Percentiles rank a stretch among this genome's conserved stretches.
Conservation (phyloP, 306 rosid species). For the Mucuna pruriens region DNA sequence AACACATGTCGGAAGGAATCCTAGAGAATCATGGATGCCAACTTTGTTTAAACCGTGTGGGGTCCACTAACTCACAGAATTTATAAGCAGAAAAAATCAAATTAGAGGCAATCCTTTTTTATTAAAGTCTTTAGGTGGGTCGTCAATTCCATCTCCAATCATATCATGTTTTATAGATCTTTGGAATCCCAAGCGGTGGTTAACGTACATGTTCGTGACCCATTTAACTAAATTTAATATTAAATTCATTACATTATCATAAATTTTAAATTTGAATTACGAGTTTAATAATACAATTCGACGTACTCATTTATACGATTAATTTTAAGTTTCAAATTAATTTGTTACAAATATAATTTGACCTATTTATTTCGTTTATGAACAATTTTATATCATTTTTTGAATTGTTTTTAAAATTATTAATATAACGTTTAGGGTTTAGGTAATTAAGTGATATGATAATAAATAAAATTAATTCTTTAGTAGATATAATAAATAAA, state of each 20-base stretch:
- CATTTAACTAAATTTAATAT: slow-evolving; percentile 29
- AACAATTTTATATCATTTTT: background rate
- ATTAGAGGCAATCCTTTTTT: slow-evolving; percentile 38
- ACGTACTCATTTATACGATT: background rate
- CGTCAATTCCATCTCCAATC: slow-evolving; percentile 81
- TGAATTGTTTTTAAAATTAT: background rate
- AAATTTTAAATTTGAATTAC: background rate
- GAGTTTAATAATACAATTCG: background rate
- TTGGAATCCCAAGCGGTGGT: slow-evolving; percentile 86
- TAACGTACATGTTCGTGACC: slow-evolving; percentile 37
- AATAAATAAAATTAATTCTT: too few species aligned
- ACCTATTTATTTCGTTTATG: background rate
- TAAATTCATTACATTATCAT: background rate
- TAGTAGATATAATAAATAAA: too few species aligned
- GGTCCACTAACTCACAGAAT: slow-evolving; percentile 50
- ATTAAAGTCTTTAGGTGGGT: slow-evolving; percentile 71
- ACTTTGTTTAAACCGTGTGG: slow-evolving; percentile 89
- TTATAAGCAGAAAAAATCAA: background rate
- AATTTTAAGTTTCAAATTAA: background rate
- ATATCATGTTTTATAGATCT: slow-evolving; percentile 59
- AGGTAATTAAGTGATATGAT: too few species aligned
- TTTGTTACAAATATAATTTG: background rate
- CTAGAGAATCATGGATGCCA: slow-evolving; percentile 71
- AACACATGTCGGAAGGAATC: slow-evolving; percentile 63
- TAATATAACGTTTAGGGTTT: background rate